Evolutionary conservation across 208 protist genomes (phyloP).

Genomic region (Trypanosoma cruzi): DNA sequence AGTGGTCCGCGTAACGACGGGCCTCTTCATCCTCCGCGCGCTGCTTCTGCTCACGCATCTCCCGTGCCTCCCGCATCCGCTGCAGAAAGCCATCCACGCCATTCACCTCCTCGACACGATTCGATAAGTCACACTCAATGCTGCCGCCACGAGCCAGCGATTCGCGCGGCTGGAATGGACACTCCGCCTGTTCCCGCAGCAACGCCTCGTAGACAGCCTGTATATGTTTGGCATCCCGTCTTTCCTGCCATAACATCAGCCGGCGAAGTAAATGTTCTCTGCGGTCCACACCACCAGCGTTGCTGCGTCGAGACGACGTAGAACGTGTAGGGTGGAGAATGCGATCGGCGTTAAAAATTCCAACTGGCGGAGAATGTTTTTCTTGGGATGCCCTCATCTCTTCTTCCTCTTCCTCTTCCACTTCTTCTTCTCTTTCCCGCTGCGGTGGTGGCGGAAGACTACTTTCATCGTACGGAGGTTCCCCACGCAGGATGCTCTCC

Average conservation of each 20-base stretch:
- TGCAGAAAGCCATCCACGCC: slow-evolving; percentile 49
- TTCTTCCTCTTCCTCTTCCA: neutral
- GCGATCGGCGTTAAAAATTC: neutral
- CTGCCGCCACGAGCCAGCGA: slow-evolving; percentile 14
- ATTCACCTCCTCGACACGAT: neutral
- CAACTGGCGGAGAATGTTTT: neutral
- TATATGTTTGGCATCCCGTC: slow-evolving; percentile 55
- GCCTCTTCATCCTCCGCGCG: slow-evolving; percentile 43
- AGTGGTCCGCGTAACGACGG: slow-evolving; percentile 34
- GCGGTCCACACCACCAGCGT: slow-evolving; percentile 5
- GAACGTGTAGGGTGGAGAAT: neutral
- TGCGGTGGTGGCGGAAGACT: neutral
- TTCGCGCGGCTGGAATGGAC: slow-evolving; percentile 46
- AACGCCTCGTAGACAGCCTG: slow-evolving; percentile 64
- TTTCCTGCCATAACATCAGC: slow-evolving; percentile 60
- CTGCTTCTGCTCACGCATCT: slow-evolving; percentile 25
- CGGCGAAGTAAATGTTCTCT: slow-evolving; percentile 34
- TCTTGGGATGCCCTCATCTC: neutral
- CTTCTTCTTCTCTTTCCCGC: neutral
- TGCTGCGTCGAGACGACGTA: neutral
- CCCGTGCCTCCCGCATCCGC: slow-evolving; percentile 41
- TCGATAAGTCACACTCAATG: neutral
- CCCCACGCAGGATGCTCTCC: slow-evolving; percentile 16
- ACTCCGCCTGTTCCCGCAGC: slow-evolving; percentile 47
- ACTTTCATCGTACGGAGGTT: neutral